phyloP scores from a whole-genome alignment of 768 basidiomycete genomes.

The Mycena haematopus region DNA sequence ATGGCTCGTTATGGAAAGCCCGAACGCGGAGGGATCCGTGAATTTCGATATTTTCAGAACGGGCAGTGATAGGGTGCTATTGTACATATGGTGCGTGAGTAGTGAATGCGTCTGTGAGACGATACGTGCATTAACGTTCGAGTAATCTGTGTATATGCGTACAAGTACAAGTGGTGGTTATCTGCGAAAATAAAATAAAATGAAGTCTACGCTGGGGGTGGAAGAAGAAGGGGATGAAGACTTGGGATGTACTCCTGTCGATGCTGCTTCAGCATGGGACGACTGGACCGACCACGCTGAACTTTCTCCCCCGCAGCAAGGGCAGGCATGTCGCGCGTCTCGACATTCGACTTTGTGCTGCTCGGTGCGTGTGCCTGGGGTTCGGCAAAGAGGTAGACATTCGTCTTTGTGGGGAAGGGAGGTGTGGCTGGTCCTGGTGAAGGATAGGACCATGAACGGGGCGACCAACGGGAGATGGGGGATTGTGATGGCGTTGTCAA shows the following conservation, averaged over 20 bases:
- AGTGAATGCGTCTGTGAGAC: conserved; percentile 5
- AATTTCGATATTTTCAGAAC: no score
- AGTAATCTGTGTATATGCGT: no score
- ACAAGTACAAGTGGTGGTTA: conserved; percentile 4
- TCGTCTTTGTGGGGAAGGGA: conserved; percentile 16
- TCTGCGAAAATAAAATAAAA: neutral
- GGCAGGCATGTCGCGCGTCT: neutral
- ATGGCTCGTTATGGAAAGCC: neutral
- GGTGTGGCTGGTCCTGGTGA: conserved; percentile 4
- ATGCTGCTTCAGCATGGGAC: neutral
- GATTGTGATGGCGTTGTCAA: conserved; percentile 7
- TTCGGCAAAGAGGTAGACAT: conserved; percentile 10
- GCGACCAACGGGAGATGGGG: neutral
- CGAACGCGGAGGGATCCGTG: no score
- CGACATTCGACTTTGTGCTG: neutral
- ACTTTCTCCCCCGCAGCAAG: neutral
- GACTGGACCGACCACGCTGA: neutral
- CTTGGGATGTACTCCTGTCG: neutral
- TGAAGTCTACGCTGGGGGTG: neutral
- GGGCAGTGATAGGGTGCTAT: neutral
- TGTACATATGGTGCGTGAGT: neutral
- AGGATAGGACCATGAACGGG: conserved; percentile 12
- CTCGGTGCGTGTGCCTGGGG: neutral
- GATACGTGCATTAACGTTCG: neutral
- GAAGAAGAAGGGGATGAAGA: neutral